Conservation (phyloP, 2,329 filamentous ascomycete species). For the Trichoderma polysporum region DNA sequence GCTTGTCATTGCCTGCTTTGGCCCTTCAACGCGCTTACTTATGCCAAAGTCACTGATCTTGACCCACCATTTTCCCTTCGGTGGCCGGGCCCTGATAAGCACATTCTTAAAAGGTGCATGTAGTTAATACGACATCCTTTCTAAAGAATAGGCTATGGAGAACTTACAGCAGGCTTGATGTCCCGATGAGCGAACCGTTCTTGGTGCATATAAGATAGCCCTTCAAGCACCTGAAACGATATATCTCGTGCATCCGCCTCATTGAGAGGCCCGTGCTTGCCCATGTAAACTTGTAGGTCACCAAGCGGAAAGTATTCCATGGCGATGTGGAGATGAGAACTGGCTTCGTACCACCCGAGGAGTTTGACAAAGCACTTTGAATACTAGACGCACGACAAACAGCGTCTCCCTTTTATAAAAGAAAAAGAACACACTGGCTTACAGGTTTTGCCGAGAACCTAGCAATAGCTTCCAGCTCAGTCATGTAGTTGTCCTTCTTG, state of each 20-base stretch:
- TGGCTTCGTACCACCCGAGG: constrained; percentile 28
- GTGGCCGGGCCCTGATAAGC: background rate
- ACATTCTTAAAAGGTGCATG: background rate
- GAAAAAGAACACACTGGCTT: background rate
- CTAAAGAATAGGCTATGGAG: too few species aligned
- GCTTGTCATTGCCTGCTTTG: background rate
- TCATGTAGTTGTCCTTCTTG: constrained; percentile 19
- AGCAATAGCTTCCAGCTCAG: constrained; percentile 27
- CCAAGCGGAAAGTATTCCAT: constrained; percentile 30
- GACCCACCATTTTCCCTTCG: constrained; percentile 25
- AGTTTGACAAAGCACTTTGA: constrained; percentile 28
- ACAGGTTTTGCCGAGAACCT: constrained; percentile 28
- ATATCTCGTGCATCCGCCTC: constrained; percentile 25
- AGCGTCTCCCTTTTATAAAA: background rate
- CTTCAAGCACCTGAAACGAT: constrained; percentile 25
- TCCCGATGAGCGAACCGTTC: constrained; percentile 28
- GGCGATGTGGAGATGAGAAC: constrained; percentile 25
- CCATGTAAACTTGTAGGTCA: constrained; percentile 25
- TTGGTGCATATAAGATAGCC: constrained; percentile 26
- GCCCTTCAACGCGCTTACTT: constrained; percentile 24
- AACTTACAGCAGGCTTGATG: constrained; percentile 26
- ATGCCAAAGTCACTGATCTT: constrained; percentile 29
- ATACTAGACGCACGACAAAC: constrained; percentile 22
- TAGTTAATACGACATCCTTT: background rate
- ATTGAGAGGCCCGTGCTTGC: constrained; percentile 9